phyloP scores from a whole-genome alignment of 2,329 filamentous ascomycete species.

The Leptodontidium sp. region DNA sequence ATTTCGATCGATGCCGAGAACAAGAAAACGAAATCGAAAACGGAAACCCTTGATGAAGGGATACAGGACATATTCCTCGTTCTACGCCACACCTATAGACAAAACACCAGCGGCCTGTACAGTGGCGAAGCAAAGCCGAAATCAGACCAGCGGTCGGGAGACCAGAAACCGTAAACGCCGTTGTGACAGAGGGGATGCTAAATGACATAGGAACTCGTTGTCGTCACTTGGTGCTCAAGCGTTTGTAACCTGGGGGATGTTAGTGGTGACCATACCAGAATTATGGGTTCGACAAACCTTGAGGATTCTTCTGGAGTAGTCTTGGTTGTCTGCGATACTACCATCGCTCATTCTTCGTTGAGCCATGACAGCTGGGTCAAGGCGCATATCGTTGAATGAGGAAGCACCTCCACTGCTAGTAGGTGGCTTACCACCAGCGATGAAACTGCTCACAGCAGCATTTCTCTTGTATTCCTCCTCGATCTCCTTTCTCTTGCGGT shows the following conservation, averaged over 20 bases:
- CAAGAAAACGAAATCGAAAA: constrained; percentile 29
- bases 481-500: constrained; percentile 77
- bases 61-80: constrained; percentile 42
- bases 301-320: constrained; percentile 95
- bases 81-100: constrained; percentile 46
- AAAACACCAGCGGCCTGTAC: constrained; percentile 43
- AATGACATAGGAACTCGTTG: constrained; percentile 48
- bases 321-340: constrained; percentile 96
- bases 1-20: constrained; percentile 33
- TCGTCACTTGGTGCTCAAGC: constrained; percentile 57
- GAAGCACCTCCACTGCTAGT: constrained; percentile 63
- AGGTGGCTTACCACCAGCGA: constrained; percentile 69
- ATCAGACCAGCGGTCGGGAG: constrained; percentile 40
- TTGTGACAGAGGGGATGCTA: constrained; percentile 42
- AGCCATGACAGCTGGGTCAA: constrained; percentile 84
- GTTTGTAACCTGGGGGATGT: constrained; percentile 60
- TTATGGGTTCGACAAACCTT: constrained; percentile 69
- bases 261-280: not conserved
- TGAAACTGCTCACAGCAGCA: constrained; percentile 80
- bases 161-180: constrained; percentile 44
- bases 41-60: constrained; percentile 32
- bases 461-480: constrained; percentile 88
- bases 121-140: constrained; percentile 35
- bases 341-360: constrained; percentile 89
- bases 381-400: constrained; percentile 81